phyloP scores from a whole-genome alignment of 768 basidiomycete species.

The Lanmaoa pseudosensibilis region DNA sequence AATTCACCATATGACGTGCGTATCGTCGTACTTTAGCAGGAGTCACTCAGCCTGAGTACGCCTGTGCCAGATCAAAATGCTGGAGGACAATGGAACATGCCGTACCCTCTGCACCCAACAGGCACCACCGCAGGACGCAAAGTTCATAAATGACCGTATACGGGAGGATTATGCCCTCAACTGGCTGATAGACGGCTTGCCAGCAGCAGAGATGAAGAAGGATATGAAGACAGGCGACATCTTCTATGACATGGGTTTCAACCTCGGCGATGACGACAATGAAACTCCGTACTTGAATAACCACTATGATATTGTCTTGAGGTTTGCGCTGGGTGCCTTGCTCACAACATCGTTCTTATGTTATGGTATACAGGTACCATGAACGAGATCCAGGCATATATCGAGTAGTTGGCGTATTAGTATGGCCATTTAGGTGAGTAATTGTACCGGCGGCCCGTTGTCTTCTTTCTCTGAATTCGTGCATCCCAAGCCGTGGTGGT shows the following conservation, averaged over 20 bases:
- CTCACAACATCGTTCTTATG: constrained; percentile 7
- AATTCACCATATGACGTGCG: constrained; percentile 84
- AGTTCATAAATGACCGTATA: constrained; percentile 90
- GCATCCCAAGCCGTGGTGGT: constrained; percentile 56
- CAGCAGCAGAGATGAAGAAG: constrained; percentile 88
- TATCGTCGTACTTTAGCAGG: constrained; percentile 6
- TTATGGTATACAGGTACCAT: constrained; percentile 65
- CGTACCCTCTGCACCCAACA: constrained; percentile 63
- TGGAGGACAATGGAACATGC: constrained; percentile 74
- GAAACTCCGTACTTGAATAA: constrained; percentile 79
- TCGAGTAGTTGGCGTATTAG: constrained; percentile 89
- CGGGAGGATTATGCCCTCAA: constrained; percentile 91
- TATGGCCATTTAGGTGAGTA: constrained; percentile 62
- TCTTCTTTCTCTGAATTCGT: constrained; percentile 3
- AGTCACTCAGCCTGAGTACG: constrained; percentile 7
- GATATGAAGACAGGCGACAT: constrained; percentile 77
- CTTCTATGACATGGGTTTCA: constrained; percentile 94
- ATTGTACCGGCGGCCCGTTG: not conserved
- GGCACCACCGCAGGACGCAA: constrained; percentile 70
- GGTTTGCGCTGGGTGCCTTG: constrained; percentile 40
- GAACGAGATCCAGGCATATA: constrained; percentile 63
- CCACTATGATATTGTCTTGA: constrained; percentile 85
- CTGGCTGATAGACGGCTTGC: constrained; percentile 93
- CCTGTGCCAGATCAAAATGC: constrained; percentile 71
- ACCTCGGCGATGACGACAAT: constrained; percentile 74